phyloP scores from a whole-genome alignment of 495 filamentous ascomycete genomes.

The Aspergillus nanangensis region DNA sequence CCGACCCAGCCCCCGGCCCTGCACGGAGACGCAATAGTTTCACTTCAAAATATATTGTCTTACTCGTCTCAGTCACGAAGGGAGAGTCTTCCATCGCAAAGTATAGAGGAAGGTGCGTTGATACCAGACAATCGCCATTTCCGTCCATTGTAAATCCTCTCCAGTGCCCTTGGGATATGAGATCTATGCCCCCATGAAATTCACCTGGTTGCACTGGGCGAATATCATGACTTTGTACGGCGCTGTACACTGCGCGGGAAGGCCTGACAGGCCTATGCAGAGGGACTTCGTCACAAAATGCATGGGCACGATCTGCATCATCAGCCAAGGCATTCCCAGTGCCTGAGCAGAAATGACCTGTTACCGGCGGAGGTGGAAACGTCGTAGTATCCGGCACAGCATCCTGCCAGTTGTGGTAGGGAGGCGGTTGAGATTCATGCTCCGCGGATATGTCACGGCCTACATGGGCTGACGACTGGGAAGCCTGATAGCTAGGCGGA shows the following conservation, averaged over 20 bases:
- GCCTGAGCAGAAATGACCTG: slow-evolving; percentile 62
- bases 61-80: slow-evolving; percentile 43
- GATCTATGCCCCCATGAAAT: slow-evolving; percentile 39
- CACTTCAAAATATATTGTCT: slow-evolving; percentile 79
- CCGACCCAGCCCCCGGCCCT: slow-evolving; percentile 19
- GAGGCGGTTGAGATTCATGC: slow-evolving; percentile 38
- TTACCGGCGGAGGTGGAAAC: slow-evolving; percentile 75
- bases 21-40: slow-evolving; percentile 44
- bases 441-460: too few species aligned
- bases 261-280: slow-evolving; percentile 53
- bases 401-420: slow-evolving; percentile 76
- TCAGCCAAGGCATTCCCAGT: slow-evolving; percentile 68
- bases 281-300: slow-evolving; percentile 64
- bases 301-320: slow-evolving; percentile 67
- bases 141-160: slow-evolving; percentile 35
- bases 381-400: slow-evolving; percentile 73
- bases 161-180: slow-evolving; percentile 35
- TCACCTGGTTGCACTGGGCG: slow-evolving; percentile 41
- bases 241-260: slow-evolving; percentile 31
- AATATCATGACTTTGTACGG: slow-evolving; percentile 39
- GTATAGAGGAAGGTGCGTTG: slow-evolving; percentile 73
- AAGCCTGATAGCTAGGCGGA: slow-evolving; percentile 32
- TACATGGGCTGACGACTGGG: slow-evolving; percentile 15
- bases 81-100: slow-evolving; percentile 65
- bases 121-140: slow-evolving; percentile 43